Evolutionary conservation across 306 rosid genomes (phyloP), one percentile per base, ranked within the genome.

Genomic region (Dalbergia cultrata): DNA sequence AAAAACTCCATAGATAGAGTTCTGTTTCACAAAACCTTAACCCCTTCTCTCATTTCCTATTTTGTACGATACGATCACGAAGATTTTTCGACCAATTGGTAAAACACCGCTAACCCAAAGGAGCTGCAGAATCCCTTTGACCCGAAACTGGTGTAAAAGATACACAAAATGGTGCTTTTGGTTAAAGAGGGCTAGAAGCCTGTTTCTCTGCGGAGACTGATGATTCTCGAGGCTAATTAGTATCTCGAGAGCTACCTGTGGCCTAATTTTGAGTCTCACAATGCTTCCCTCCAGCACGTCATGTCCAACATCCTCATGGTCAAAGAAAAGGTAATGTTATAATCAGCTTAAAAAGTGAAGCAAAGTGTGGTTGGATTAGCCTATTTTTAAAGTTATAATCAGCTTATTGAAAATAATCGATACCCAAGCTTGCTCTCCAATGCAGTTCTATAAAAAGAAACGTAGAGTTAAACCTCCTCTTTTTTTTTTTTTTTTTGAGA

Each of bases 251-350:
- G 93, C 87, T 90, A 90, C 58, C 71, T 93, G 8, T 95, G 95
- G 92, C 98, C 94, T 1, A 89, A 93, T 88, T 95, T 93, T 57
- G 92, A 91, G n/a, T 74, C 96, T 43, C 68, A 78, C 59, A 31
- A 86, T n/a, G 94, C 98, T 9, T 83, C 94, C 9, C 93, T 91
- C 60, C 97, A 93, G 89, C 99, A 95, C 17, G 90, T 93, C 8
- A 95, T 95, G 97, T 95, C 97, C 37, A 95, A 93, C 87, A 90
- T 95, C 34, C 77, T 95, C 78, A 95, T 95, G 97, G 87, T 95
- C 34, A 95, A 93, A 79, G 99, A 95, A 50, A 95, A 95, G 97
- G 99, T 93, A 79, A 66, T 66, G 13, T 8, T 16, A n/a, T n/a
- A n/a, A n/a, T n/a, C n/a, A n/a, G n/a, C n/a, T n/a, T n/a, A n/a